Evolutionary conservation across 495 filamentous ascomycete genomes (phyloP).

Genomic region (Aspergillus sclerotiicarbonarius): DNA sequence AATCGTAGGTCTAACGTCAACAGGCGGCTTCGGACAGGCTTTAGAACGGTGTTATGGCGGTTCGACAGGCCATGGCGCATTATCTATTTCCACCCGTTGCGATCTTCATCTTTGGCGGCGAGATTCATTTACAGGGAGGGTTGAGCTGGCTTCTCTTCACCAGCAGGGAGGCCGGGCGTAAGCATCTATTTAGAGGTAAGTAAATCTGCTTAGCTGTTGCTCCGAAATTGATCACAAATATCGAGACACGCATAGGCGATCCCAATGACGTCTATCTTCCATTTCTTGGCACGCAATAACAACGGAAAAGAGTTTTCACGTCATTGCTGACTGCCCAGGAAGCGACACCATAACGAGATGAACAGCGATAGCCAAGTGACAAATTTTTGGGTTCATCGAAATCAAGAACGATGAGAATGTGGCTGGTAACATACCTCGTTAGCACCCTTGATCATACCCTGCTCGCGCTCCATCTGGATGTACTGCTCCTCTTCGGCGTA

Average conservation of each 20-base stretch:
- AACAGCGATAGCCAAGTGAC: background rate
- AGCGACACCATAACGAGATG: background rate
- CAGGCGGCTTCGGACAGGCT: slow-evolving; percentile 8
- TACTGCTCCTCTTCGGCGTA: slow-evolving; percentile 94
- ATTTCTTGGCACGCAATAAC: slow-evolving; percentile 12
- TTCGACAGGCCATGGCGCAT: slow-evolving; percentile 11
- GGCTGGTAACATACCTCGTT: slow-evolving; percentile 55
- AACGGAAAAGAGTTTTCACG: slow-evolving; percentile 11
- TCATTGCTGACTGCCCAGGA: background rate
- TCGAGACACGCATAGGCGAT: background rate
- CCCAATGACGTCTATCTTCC: background rate
- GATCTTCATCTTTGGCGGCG: slow-evolving; percentile 21
- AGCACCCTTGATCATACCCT: slow-evolving; percentile 87
- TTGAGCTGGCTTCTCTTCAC: slow-evolving; percentile 37
- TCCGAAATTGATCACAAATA: background rate
- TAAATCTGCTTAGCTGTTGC: slow-evolving; percentile 10
- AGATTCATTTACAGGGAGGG: slow-evolving; percentile 42
- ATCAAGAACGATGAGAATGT: background rate
- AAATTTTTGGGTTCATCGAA: background rate
- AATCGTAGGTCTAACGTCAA: slow-evolving; percentile 1
- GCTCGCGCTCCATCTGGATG: slow-evolving; percentile 94
- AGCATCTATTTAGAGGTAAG: slow-evolving; percentile 37
- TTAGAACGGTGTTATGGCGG: slow-evolving; percentile 5
- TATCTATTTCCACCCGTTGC: slow-evolving; percentile 17
- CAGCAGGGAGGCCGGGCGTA: slow-evolving; percentile 37